These are phyloP conservation scores for Inga laurina DNA, from an alignment of 306 rosid genomes.

Conservation along the genomic window DNA sequence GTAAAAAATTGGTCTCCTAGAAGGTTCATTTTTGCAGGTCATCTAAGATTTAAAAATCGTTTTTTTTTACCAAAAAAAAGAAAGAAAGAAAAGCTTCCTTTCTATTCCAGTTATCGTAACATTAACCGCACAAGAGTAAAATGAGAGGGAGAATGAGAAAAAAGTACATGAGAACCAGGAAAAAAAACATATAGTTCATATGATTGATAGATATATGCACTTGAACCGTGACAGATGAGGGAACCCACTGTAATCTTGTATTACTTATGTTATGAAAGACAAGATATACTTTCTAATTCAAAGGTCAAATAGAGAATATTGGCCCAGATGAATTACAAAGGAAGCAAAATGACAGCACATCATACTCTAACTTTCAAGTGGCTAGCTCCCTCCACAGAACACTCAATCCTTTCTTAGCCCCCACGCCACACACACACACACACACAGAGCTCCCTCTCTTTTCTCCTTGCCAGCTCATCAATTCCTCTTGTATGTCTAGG, in stretches of 20 bases:
- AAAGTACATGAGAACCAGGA: neutral
- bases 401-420: neutral
- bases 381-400: neutral
- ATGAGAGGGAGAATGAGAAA: neutral
- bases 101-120: neutral
- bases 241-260: neutral
- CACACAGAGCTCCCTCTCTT: neutral
- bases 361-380: neutral
- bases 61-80: neutral
- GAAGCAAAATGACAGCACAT: neutral
- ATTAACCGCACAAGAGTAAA: neutral
- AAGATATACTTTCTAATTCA: neutral
- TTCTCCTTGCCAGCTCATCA: neutral
- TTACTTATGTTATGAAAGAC: neutral
- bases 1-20: neutral
- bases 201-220: neutral
- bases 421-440: too few relatives aligned
- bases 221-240: neutral
- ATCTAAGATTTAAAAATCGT: neutral
- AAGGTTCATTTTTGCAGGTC: slow-evolving; percentile 2
- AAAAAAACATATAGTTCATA: neutral
- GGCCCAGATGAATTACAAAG: neutral
- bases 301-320: neutral
- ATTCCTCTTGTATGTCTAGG: neutral
- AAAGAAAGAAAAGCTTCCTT: too few relatives aligned